Conservation (phyloP, 352 stramenopile species). For the Pythium sp. region DNA sequence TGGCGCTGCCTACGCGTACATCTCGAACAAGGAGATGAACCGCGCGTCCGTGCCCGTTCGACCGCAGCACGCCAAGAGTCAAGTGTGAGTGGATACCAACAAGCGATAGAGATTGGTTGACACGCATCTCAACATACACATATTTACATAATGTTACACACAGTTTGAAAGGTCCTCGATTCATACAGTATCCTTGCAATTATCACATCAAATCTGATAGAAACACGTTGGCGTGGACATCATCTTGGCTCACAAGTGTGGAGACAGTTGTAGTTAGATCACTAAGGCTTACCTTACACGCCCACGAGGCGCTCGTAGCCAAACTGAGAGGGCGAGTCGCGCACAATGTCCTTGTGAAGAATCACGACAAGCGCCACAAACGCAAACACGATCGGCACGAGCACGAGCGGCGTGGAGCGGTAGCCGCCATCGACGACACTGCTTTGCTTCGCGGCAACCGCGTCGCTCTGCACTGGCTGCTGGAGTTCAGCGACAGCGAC, state of each 20-base stretch:
- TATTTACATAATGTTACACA: neutral
- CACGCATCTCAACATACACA: neutral
- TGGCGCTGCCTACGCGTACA: constrained; percentile 69
- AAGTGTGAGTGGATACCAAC: neutral
- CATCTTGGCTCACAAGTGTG: neutral
- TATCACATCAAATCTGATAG: neutral
- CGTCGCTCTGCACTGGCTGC: constrained; percentile 20
- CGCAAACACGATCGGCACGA: constrained; percentile 62
- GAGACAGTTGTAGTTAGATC: neutral
- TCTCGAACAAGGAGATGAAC: constrained; percentile 77
- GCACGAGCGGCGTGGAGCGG: constrained; percentile 56
- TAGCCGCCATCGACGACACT: constrained; percentile 18
- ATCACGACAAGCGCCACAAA: constrained; percentile 49
- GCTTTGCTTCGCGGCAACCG: neutral
- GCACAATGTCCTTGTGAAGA: constrained; percentile 53
- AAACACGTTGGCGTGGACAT: neutral
- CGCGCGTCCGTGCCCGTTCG: constrained; percentile 38
- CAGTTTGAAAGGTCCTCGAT: neutral
- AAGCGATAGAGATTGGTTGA: neutral
- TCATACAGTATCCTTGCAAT: neutral
- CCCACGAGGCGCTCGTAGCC: constrained; percentile 39
- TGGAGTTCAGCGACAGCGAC: constrained; percentile 15
- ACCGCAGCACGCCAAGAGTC: constrained; percentile 12
- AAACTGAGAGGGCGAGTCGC: constrained; percentile 34
- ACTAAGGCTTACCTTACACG: constrained; percentile 4